These are phyloP conservation scores for Acrasis kona DNA, from an alignment of 78 protist genomes.

Conservation along the genomic window DNA sequence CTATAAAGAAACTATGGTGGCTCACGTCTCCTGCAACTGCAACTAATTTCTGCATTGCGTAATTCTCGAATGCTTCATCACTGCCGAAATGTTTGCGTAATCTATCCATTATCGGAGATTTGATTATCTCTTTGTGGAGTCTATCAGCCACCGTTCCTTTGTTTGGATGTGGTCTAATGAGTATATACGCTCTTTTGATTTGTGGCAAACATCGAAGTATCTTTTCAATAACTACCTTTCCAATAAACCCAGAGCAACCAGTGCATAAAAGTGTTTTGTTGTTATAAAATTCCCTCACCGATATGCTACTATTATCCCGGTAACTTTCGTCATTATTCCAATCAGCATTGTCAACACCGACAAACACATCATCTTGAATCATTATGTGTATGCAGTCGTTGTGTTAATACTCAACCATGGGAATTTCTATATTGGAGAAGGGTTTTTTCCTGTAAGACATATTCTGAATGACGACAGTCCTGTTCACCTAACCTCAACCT, in stretches of 20 bases:
- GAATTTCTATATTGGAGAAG: too few species aligned
- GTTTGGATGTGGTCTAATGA: slow-evolving; percentile 21
- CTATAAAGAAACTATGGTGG: slow-evolving; percentile 33
- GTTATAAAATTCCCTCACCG: background rate
- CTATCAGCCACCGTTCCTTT: slow-evolving; percentile 17
- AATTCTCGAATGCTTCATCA: slow-evolving; percentile 10
- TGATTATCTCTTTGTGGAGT: slow-evolving; percentile 40
- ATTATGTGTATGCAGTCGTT: too few species aligned
- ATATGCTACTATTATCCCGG: too few species aligned
- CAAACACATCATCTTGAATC: too few species aligned
- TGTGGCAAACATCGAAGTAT: slow-evolving; percentile 42
- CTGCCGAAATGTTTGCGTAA: slow-evolving; percentile 15
- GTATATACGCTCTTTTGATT: background rate
- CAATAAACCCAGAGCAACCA: slow-evolving; percentile 78
- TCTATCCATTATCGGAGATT: slow-evolving; percentile 27
- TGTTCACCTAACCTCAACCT: too few species aligned
- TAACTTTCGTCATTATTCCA: too few species aligned
- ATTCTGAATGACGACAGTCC: too few species aligned
- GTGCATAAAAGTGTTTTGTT: slow-evolving; percentile 53
- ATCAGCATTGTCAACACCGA: too few species aligned
- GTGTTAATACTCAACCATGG: too few species aligned
- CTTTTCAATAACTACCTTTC: slow-evolving; percentile 62
- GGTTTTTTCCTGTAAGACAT: too few species aligned
- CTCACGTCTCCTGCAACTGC: slow-evolving; percentile 52
- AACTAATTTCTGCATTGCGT: slow-evolving; percentile 19